Conservation (phyloP, 2,329 filamentous ascomycete species). For the Diaporthe ampelina region DNA sequence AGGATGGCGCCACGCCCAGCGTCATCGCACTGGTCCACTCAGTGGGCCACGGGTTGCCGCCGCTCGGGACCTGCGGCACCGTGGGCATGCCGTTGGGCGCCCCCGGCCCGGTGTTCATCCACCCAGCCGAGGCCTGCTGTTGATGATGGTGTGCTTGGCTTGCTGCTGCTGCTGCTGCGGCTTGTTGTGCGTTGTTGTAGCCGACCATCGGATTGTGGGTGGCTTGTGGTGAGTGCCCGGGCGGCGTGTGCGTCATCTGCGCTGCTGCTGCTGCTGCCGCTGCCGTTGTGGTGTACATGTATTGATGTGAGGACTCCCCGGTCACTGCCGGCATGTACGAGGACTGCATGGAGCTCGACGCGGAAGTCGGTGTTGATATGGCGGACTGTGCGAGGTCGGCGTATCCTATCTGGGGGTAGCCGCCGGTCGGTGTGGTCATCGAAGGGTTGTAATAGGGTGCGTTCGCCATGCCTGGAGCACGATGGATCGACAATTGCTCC, state of each 20-base stretch:
- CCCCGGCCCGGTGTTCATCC: conserved; percentile 7
- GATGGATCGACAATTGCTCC: conserved; percentile 27
- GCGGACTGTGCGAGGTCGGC: conserved; percentile 23
- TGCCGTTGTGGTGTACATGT: conserved; percentile 36
- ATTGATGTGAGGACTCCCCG: conserved; percentile 27
- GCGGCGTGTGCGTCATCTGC: conserved; percentile 43
- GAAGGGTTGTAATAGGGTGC: conserved; percentile 35
- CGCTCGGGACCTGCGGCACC: conserved; percentile 37
- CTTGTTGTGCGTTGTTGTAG: conserved; percentile 57
- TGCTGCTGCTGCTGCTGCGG: conserved; percentile 37
- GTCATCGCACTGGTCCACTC: conserved; percentile 67
- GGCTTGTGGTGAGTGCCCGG: conserved; percentile 40
- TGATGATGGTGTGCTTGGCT: conserved; percentile 40
- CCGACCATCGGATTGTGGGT: conserved; percentile 54
- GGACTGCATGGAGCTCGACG: conserved; percentile 10
- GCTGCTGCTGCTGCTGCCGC: conserved; percentile 33
- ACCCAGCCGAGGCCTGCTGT: conserved; percentile 41
- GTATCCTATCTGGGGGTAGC: conserved; percentile 38
- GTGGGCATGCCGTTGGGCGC: conserved; percentile 38
- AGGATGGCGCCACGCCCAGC: conserved; percentile 56
- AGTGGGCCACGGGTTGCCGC: conserved; percentile 62
- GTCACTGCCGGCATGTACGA: conserved; percentile 37
- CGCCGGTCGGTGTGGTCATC: conserved; percentile 23
- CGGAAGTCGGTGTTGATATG: conserved; percentile 23
- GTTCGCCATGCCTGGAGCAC: conserved; percentile 12